Evolutionary conservation across 108 stramenopile genomes (phyloP), one percentile per base, ranked within the genome.

Genomic region (Conticribra weissflogii): DNA sequence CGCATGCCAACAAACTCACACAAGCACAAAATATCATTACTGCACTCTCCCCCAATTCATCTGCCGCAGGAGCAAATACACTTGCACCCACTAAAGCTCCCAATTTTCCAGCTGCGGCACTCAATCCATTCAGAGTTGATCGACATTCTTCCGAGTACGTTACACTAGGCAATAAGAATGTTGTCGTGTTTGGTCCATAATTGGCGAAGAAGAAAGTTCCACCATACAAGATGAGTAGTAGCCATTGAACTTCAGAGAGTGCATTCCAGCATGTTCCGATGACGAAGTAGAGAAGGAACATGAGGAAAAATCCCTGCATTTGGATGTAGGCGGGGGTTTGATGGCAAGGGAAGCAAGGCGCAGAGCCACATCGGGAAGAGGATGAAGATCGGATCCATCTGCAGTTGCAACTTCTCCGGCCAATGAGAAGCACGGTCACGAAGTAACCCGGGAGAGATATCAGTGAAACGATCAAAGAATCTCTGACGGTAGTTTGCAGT

Each of bases 381-480:
- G 68, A 50, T 1, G 66, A 60, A 28, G 64, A 59, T 31, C 52
- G 76, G 0, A 65, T 24, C n/a, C 57, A 65, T 22, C 57, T 30
- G 29, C 76, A 78, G 18, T 44, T 51, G 50, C 76, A 70, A 2
- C 63, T 70, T 57, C 68, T 33, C 58, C 77, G 75, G 21, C 94
- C 94, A 25, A 96, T 88, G 27, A 86, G 17, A 19, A 78, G 21
- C 15, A 83, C 89, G 0, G 88, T 84, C 22, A 92, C 75, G 58
- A 76, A 80, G 49, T 96, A 93, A 30, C 94, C 94, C 2, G 94
- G 94, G 1, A 96, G 78, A 15, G 91, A 82, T 55, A 96, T 83
- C 18, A 81, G 56, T 18, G 78, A 79, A 54, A 79, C 73, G 27
- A 79, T 27, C 27, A 79, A 46, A 14, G 78, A 63, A 60, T 74